Base-by-base conservation (phyloP, 2,329 filamentous ascomycete species). In the Verticillium albo-atrum region DNA sequence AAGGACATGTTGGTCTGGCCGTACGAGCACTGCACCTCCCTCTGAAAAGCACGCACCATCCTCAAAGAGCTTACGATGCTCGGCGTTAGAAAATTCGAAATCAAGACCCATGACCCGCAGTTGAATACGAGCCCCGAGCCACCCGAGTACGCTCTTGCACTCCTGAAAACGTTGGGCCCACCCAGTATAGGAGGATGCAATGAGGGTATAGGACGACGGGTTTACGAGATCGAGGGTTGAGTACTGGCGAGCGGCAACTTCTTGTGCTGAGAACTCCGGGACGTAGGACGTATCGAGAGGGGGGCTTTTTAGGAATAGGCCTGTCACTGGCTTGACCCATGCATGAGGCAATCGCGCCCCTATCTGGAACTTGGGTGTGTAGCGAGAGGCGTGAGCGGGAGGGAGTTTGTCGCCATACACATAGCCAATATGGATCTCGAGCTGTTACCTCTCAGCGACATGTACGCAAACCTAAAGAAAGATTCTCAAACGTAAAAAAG, bases 351-450 rank as follows among this genome's bases (percentile, higher is more conserved):
- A 58, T 34, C 75, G 66, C 6, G 75, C 77, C 0, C 77, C 76
- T 1, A 68, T 57, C 0, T 68, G 60, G 59, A 74, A 77, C n/a
- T 70, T 71, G 2, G 74, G 70, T 2, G 62, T 65, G 58, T 72
- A 79, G 1, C 67, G 50, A 0, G 75, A 79, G 1, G 75, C 75
- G 61, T 74, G 69, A 0, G 65, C 47, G 0, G 75, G 75, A 3
- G 71, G 66, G 6, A 65, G 55, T 2, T 59, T 65, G 15, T 67
- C 64, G 3, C 75, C 75, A 60, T 79, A 78, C 0, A 78, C 69
- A 57, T 78, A 79, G 2, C 77, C 76, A 56, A 79, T 76, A 55
- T 79, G 77, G 6, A 79, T 67, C 35, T 72, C 74, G 6, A 77
- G 70, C 66, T 68, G 5, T 12, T 7, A 17, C 6, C 7, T 15